Conservation (phyloP, 306 rosid genomes). For the Ammopiptanthus mongolicus region DNA sequence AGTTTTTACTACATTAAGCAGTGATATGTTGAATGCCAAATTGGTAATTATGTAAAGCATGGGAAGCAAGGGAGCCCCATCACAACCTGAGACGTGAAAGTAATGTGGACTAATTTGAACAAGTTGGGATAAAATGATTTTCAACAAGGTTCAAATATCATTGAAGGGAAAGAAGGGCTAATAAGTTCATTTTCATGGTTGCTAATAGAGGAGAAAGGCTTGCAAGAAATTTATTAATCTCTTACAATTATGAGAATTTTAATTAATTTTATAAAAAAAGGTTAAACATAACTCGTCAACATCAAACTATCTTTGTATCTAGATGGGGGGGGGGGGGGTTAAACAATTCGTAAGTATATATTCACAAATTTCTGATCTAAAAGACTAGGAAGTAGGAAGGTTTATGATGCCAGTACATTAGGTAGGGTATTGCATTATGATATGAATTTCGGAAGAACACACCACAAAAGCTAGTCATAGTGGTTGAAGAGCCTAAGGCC, state of each 20-base stretch:
- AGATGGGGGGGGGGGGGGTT: not conserved
- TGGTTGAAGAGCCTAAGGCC: not conserved
- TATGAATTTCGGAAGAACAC: not conserved
- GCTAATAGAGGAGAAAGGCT: not conserved
- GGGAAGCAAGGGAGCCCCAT: conserved; percentile 88
- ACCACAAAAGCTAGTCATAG: not conserved
- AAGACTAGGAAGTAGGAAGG: not conserved
- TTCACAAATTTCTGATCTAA: not conserved
- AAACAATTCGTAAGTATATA: not conserved
- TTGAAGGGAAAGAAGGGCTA: conserved; percentile 7
- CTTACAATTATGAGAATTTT: not conserved
- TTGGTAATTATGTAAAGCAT: conserved; percentile 64
- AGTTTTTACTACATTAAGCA: conserved; percentile 64
- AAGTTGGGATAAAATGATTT: not conserved
- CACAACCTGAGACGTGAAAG: conserved; percentile 49
- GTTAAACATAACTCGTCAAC: not conserved
- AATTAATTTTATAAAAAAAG: not conserved
- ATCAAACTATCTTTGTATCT: not conserved
- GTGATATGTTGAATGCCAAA: conserved; percentile 71
- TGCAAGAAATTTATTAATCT: not conserved
- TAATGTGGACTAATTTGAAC: not conserved
- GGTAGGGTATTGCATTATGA: conserved; percentile 1
- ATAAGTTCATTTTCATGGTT: not conserved
- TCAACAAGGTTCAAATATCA: not conserved
- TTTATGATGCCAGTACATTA: not conserved